Base-by-base conservation (phyloP, 2,329 filamentous ascomycete genomes). In the Escovopsis sp. region DNA sequence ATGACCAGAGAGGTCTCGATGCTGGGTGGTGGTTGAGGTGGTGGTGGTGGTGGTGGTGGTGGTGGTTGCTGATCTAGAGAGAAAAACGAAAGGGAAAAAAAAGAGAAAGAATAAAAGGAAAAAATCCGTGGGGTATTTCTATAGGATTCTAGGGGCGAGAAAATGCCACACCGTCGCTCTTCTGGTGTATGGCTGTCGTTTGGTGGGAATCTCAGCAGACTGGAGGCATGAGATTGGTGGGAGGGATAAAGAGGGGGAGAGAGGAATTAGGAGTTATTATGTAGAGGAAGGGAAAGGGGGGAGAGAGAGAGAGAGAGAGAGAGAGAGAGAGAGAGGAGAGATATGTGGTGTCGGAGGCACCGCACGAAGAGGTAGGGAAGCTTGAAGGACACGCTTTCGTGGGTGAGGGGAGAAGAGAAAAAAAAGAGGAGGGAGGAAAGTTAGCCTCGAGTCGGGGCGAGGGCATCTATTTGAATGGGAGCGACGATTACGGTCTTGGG, bases 361-460 rank as follows among this genome's bases (percentile, higher is more conserved):
- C 61, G 57, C 65, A 68, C 64, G 62, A 63, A 50, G 47, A 60
- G 54, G 53, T 57, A 59, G 55, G 58, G 53, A 50, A 49, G 54
- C 56, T 57, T 57, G 54, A 53, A 55, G 53, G 50, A 49, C 54
- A 58, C 58, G 52, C 63, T 64, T 65, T 63, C 63, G 62, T 64
- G 62, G 63, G 63, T 66, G 57, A 57, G 48, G 55, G 50, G 47
- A n/a, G n/a, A n/a, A n/a, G n/a, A n/a, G n/a, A n/a, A 21, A 52
- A 52, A 51, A 45, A 48, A 54, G 53, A 51, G 52, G 49, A 51
- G 48, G 50, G 47, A 46, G 41, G 39, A 41, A 46, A 39, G 44
- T 35, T 31, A 31, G 25, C 30, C 17, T 23, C 26, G 32, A 39
- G 39, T 37, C 35, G 43, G 46, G 57, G 55, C 43, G 53, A 54